phyloP scores from a whole-genome alignment of 257 asterid species.

The Solanum pennellii region DNA sequence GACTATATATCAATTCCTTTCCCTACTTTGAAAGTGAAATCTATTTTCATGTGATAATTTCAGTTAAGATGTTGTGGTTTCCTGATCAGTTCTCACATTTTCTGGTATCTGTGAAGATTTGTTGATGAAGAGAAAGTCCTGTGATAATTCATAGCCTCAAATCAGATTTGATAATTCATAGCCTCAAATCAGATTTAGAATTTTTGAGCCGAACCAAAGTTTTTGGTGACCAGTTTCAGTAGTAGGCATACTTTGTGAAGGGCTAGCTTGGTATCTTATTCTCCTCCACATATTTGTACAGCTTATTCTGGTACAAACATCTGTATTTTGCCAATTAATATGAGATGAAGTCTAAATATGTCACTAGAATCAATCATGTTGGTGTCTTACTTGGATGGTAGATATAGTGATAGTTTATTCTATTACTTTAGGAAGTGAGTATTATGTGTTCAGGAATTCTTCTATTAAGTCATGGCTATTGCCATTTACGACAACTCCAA shows the following conservation, averaged over 20 bases:
- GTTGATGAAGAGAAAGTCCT: neutral
- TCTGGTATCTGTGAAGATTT: neutral
- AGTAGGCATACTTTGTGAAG: neutral
- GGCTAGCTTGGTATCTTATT: neutral
- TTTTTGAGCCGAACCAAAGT: neutral
- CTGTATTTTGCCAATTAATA: neutral
- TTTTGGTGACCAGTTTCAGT: neutral
- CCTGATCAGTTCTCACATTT: neutral
- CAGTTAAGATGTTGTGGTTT: neutral
- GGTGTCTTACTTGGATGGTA: neutral
- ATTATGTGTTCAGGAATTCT: neutral
- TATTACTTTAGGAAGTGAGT: neutral
- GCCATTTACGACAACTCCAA: neutral
- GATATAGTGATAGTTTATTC: neutral
- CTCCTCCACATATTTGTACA: neutral
- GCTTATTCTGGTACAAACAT: neutral
- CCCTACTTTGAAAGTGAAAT: neutral
- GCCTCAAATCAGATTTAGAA: neutral
- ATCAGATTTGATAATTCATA: neutral
- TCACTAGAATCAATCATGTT: neutral
- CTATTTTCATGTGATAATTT: neutral
- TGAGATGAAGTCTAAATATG: neutral
- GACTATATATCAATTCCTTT: neutral
- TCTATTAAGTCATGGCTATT: neutral
- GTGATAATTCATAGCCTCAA: neutral